phyloP scores from a whole-genome alignment of 331 rosid species.

The Stylosanthes scabra region DNA sequence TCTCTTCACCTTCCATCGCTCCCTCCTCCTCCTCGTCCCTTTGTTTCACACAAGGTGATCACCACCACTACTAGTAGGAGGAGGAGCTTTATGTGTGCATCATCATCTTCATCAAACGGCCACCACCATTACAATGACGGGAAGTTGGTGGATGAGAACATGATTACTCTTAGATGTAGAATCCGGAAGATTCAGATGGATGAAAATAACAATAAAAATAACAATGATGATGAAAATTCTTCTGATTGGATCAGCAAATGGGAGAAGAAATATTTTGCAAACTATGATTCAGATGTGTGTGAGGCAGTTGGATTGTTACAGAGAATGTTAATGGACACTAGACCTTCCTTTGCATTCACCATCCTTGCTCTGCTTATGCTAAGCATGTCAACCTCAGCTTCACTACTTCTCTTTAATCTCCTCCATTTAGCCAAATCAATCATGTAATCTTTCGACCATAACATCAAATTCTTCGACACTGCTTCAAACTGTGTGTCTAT shows the following conservation, averaged over 20 bases:
- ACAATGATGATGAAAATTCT: background rate
- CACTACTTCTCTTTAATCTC: conserved; percentile 33
- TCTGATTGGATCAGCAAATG: conserved; percentile 56
- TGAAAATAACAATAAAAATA: conserved; percentile 17
- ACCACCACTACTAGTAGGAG: background rate
- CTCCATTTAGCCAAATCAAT: conserved; percentile 36
- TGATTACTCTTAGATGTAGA: conserved; percentile 62
- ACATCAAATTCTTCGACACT: no score
- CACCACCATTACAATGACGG: conserved; percentile 49
- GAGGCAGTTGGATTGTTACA: conserved; percentile 67
- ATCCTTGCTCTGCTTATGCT: conserved; percentile 45
- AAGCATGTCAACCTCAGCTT: conserved; percentile 45
- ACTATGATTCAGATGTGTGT: conserved; percentile 53
- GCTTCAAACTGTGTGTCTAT: no score
- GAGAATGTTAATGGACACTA: conserved; percentile 53
- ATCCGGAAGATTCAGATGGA: conserved; percentile 53
- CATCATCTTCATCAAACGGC: conserved; percentile 32
- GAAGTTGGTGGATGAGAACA: conserved; percentile 60
- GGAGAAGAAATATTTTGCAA: conserved; percentile 53
- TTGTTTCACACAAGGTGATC: conserved; percentile 1
- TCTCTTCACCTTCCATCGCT: conserved; percentile 10
- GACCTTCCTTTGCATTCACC: conserved; percentile 57
- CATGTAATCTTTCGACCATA: background rate
- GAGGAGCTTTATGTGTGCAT: conserved; percentile 36
- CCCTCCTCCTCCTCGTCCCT: conserved; percentile 20